Conservation (phyloP, 1,284 basidiomycete species). For the Schizophyllum amplum region DNA sequence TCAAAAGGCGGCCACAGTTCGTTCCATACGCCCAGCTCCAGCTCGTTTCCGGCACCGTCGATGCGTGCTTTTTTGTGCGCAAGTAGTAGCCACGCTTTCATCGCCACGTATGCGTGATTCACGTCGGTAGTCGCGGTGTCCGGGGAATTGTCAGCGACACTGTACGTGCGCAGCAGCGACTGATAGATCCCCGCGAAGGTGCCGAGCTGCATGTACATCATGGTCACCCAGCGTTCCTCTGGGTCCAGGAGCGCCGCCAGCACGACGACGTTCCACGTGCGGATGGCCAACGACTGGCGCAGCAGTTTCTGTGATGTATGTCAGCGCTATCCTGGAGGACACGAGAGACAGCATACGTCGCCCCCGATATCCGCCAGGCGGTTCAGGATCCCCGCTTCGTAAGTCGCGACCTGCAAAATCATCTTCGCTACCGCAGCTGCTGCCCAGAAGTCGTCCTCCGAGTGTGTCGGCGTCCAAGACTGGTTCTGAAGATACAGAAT, state of each 20-base stretch:
- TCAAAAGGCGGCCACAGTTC: slow-evolving; percentile 68
- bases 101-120: slow-evolving; percentile 56
- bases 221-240: slow-evolving; percentile 28
- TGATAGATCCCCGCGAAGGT: slow-evolving; percentile 41
- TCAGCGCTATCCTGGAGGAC: neutral
- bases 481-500: slow-evolving; percentile 45
- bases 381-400: slow-evolving; percentile 26
- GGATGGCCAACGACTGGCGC: slow-evolving; percentile 31
- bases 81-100: slow-evolving; percentile 63
- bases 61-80: slow-evolving; percentile 30
- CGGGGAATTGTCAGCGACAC: slow-evolving; percentile 22
- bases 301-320: slow-evolving; percentile 27
- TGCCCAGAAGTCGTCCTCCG: slow-evolving; percentile 43
- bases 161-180: slow-evolving; percentile 32
- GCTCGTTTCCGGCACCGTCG: slow-evolving; percentile 24
- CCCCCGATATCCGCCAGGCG: slow-evolving; percentile 24
- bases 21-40: slow-evolving; percentile 52
- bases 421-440: slow-evolving; percentile 45
- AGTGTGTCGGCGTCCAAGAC: slow-evolving; percentile 31
- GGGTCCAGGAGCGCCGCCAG: slow-evolving; percentile 41
- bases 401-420: slow-evolving; percentile 36
- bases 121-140: slow-evolving; percentile 45
- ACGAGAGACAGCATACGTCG: slow-evolving; percentile 21
- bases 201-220: slow-evolving; percentile 41
- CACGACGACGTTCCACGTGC: slow-evolving; percentile 56